Evolutionary conservation across 2,329 filamentous ascomycete genomes (phyloP), one percentile per base, ranked within the genome.

Genomic region (Knufia petricola): DNA sequence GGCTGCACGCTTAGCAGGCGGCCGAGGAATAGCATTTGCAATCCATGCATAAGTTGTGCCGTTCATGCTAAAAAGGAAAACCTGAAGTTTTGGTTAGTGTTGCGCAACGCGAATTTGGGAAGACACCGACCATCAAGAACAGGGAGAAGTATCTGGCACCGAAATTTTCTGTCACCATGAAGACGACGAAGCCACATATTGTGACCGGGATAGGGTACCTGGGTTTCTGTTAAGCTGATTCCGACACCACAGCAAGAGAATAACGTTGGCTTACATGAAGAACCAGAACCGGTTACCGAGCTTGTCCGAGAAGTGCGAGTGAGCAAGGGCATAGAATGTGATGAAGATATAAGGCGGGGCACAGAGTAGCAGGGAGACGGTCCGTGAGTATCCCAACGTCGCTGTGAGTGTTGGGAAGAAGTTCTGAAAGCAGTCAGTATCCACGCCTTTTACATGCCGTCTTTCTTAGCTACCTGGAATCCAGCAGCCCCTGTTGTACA

Each of bases 341-440:
- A 73, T 73, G 57, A 77, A 74, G 42, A 75, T 58, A 58, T 77
- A 77, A 0, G 74, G 74, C 1, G 74, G 74, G 0, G 74, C 73
- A 12, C 72, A 70, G 3, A 77, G 67, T 8, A 77, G 62, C 15
- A 77, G 59, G 0, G 75, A 74, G 24, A 75, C 64, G 26, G 69
- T 72, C 21, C 69, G 51, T 53, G 52, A 59, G 55, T 69, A 70
- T 19, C 65, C 63, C 12, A 77, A 63, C 0, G 71, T 72, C 55
- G 52, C 60, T 30, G 66, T 76, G 54, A 72, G 66, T 0, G 74
- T 71, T 0, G 75, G 74, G 61, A 77, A 77, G 65, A 77, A 80
- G 61, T 77, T 75, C 49, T 77, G 73, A 59, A 77, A 75, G 1
- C n/a, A n/a, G n/a, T n/a, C n/a, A n/a, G n/a, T n/a, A n/a, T n/a